phyloP scores from a whole-genome alignment of 2,329 filamentous ascomycete species.

The Aureobasidium sp. region DNA sequence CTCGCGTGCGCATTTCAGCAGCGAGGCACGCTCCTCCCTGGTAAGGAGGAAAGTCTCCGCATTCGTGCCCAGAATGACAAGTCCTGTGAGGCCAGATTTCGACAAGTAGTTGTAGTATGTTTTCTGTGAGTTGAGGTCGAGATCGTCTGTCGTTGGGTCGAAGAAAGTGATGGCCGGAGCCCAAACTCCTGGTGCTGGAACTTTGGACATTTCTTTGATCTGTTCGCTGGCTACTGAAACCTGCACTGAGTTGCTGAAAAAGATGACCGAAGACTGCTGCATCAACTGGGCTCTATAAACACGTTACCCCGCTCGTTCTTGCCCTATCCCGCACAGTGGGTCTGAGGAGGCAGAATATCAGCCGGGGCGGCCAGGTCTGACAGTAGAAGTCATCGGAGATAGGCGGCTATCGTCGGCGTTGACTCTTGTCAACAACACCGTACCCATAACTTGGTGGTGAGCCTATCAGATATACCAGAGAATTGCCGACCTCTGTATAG shows the following conservation, averaged over 20 bases:
- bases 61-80: slow-evolving; percentile 39
- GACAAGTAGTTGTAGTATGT: slow-evolving; percentile 38
- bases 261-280: not conserved
- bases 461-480: not conserved
- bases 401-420: not conserved
- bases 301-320: not conserved
- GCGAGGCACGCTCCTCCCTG: slow-evolving; percentile 30
- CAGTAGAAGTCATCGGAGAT: not conserved
- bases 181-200: slow-evolving; percentile 21
- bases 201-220: not conserved
- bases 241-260: not conserved
- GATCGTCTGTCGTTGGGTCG: slow-evolving; percentile 28
- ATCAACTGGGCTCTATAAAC: not conserved
- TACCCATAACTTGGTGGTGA: not conserved
- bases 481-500: not conserved
- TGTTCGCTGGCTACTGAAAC: not conserved
- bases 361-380: not conserved
- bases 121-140: slow-evolving; percentile 34
- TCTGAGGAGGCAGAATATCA: not conserved
- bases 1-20: slow-evolving; percentile 29
- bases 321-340: not conserved
- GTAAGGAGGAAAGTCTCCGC: slow-evolving; percentile 40
- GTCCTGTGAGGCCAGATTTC: slow-evolving; percentile 33
- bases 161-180: slow-evolving; percentile 39
- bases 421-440: not conserved